Base-by-base conservation (phyloP, 2,329 filamentous ascomycete species). In the Alternaria sp. region DNA sequence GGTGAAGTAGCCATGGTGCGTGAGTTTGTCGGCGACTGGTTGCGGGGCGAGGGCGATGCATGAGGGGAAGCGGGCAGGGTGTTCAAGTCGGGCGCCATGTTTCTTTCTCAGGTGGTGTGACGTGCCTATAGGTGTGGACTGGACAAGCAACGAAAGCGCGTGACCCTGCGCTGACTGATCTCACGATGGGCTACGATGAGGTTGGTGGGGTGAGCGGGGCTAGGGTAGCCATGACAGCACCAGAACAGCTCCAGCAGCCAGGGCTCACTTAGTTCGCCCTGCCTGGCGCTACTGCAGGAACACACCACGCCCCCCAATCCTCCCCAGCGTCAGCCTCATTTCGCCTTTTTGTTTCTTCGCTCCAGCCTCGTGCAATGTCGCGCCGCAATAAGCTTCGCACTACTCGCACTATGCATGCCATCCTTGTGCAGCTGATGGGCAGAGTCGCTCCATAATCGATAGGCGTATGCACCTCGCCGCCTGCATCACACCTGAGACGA, bases 1-100 rank as follows among this genome's bases (percentile, higher is more conserved):
- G 90, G 88, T 34, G 90, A 86, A 51, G 87, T 88, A 68, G 90
- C 85, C 67, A 76, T 73, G 61, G 70, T 68, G 79, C 80, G 77
- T 77, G 81, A 68, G 72, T 79, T 74, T 69, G 77, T 68, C 71
- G 74, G 72, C 72, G 70, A 66, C 59, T 66, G 70, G 44, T 58
- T 69, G 56, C 65, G 66, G 28, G 64, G 64, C 30, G 78, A 73
- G 57, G 72, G 74, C 53, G 77, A 74, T 20, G 78, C 72, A 41
- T 80, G 78, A 41, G 78, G 78, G 28, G 84, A 85, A 10, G 83
- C 81, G 51, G 86, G 85, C 14, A 88, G 80, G n/a, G 85, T 86
- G 68, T 89, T 89, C 59, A 89, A 78, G 71, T 89, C 86, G 36
- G 86, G 86, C 45, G 83, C 46, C 46, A 50, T 44, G 2, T 6